These are phyloP conservation scores for Plasmodium sp. DNA, from an alignment of 169 alveolate genomes.

Conservation along the genomic window DNA sequence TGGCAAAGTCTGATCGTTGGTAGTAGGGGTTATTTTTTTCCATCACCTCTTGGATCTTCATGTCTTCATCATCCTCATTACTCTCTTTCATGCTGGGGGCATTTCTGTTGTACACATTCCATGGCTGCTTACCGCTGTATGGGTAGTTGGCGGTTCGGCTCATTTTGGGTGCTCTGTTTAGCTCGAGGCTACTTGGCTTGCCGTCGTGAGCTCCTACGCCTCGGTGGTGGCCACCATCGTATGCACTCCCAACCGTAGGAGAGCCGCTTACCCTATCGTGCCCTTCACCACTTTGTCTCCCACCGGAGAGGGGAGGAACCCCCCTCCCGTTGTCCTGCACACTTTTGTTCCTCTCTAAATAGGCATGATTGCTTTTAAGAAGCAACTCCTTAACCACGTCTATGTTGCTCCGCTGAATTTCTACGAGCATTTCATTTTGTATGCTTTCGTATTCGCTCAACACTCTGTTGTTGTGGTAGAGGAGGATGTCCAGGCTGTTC, in stretches of 20 bases:
- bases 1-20: background rate
- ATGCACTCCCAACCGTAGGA: background rate
- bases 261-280: background rate
- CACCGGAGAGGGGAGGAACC: background rate
- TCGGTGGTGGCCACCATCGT: background rate
- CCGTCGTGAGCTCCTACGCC: background rate
- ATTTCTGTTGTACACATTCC: constrained; percentile 72
- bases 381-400: constrained; percentile 15
- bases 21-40: constrained; percentile 33
- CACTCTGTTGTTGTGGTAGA: constrained; percentile 50
- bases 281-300: background rate
- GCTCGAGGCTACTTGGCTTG: background rate
- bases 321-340: background rate
- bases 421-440: constrained; percentile 48
- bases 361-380: constrained; percentile 25
- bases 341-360: constrained; percentile 47
- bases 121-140: constrained; percentile 13
- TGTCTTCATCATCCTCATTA: constrained; percentile 51
- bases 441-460: constrained; percentile 72
- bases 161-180: background rate
- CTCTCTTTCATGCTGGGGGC: background rate
- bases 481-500: constrained; percentile 39
- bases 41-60: constrained; percentile 55
- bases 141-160: background rate
- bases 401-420: constrained; percentile 51